A percentile compares a stretch with the other conserved stretches of the same genome.
Evolutionary conservation across 2,329 filamentous ascomycete species (phyloP).

Genomic region (Pestalotiopsis sp.): DNA sequence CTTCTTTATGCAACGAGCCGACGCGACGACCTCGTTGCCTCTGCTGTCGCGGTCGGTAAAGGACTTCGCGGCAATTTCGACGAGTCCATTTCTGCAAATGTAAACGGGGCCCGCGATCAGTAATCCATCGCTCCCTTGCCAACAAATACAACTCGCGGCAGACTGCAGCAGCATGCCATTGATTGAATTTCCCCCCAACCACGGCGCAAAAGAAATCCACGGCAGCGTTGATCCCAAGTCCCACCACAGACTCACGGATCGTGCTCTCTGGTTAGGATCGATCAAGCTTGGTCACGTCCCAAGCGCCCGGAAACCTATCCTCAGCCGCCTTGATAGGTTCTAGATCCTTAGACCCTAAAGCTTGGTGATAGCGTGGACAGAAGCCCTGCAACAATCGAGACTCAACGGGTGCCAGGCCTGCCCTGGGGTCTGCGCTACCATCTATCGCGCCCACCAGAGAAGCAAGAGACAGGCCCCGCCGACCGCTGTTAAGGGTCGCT

Average conservation of each 20-base stretch:
- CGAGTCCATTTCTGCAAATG: not conserved
- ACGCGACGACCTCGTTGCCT: not conserved
- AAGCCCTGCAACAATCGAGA: not conserved
- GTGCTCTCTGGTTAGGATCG: not conserved
- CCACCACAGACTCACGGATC: not conserved
- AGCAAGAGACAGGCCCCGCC: not conserved
- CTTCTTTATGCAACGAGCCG: not conserved
- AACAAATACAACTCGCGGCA: not conserved
- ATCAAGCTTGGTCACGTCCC: not conserved
- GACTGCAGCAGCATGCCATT: not conserved
- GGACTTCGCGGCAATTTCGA: not conserved
- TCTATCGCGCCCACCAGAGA: not conserved
- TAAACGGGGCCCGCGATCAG: not conserved
- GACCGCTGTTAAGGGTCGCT: not conserved
- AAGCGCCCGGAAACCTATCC: not conserved
- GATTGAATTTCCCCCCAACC: not conserved
- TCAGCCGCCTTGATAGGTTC: not conserved
- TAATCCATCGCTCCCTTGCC: not conserved
- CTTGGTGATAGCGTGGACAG: not conserved
- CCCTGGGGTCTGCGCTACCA: not conserved
- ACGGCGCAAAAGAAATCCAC: not conserved
- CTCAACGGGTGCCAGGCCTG: not conserved
- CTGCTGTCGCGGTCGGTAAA: not conserved
- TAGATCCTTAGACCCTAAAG: not conserved
- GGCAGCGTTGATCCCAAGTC: not conserved